Evolutionary conservation across 1,139 yeast genomes (phyloP).

Genomic region (Geotrichum klebahnii): DNA sequence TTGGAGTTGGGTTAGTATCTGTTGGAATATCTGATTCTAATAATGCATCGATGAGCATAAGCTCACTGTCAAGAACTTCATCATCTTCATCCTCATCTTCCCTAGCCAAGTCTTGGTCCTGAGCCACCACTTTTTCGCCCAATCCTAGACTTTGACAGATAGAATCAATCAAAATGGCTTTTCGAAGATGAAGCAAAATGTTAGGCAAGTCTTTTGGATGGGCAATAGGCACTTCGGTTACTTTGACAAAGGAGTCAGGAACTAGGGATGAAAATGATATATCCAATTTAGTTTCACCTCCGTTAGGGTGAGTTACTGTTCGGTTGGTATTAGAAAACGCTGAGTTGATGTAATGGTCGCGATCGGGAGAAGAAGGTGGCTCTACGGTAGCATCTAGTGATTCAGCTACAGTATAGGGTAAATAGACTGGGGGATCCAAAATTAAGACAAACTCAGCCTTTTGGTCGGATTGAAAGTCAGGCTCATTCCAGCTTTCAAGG

Average conservation of each 20-base stretch:
- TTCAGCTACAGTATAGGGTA: constrained; percentile 31
- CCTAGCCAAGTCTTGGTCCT: background rate
- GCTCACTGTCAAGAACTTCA: constrained; percentile 21
- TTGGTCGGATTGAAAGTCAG: constrained; percentile 30
- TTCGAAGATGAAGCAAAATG: constrained; percentile 26
- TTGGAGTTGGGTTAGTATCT: background rate
- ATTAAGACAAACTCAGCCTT: constrained; percentile 35
- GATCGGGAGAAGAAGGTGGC: constrained; percentile 2
- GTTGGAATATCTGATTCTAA: constrained; percentile 1
- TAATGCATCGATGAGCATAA: constrained; percentile 21
- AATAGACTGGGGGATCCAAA: constrained; percentile 36
- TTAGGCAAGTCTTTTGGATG: constrained; percentile 33
- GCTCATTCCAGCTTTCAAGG: constrained; percentile 30
- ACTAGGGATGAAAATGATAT: constrained; percentile 33
- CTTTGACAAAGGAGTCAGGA: constrained; percentile 32
- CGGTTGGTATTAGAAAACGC: constrained; percentile 20
- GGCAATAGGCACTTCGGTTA: constrained; percentile 35
- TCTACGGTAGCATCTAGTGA: constrained; percentile 26
- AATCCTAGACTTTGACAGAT: constrained; percentile 17
- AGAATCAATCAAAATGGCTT: constrained; percentile 18
- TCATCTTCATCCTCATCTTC: constrained; percentile 19
- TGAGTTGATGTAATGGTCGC: constrained; percentile 16
- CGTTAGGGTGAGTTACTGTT: constrained; percentile 19
- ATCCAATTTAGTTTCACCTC: constrained; percentile 26
- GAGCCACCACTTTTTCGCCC: background rate